These are phyloP conservation scores for Lactifluus volemus DNA, from an alignment of 768 basidiomycete genomes.

Conservation along the genomic window DNA sequence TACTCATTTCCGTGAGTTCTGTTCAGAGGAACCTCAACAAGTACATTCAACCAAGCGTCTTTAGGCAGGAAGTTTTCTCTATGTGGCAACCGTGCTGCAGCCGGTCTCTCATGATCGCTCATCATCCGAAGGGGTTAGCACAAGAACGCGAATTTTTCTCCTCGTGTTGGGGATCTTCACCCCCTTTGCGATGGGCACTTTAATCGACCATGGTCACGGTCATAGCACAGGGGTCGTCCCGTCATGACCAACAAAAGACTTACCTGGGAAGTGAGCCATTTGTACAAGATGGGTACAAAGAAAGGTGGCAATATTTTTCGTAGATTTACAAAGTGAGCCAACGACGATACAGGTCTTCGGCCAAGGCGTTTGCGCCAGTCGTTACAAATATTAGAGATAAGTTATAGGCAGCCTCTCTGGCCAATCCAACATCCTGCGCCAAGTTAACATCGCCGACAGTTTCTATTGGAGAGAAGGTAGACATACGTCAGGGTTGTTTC, in stretches of 20 bases:
- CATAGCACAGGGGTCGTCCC: not conserved
- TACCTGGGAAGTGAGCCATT: not conserved
- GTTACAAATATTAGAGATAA: conserved; percentile 73
- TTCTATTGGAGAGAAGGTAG: not conserved
- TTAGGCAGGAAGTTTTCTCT: conserved; percentile 89
- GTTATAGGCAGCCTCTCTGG: conserved; percentile 81
- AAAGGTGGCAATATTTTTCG: not conserved
- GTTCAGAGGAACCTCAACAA: not conserved
- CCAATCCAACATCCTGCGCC: conserved; percentile 42
- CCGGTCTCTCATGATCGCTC: conserved; percentile 41
- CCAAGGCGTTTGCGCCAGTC: conserved; percentile 66
- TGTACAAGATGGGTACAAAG: not conserved
- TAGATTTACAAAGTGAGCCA: conserved; percentile 60
- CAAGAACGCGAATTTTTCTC: conserved; percentile 11
- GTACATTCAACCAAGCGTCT: not conserved
- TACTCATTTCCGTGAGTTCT: conserved; percentile 67
- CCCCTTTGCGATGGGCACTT: conserved; percentile 12
- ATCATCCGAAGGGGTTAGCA: conserved; percentile 8
- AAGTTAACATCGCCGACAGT: not conserved
- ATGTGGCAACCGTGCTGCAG: conserved; percentile 88
- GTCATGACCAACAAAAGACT: not conserved
- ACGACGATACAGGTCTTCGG: conserved; percentile 57
- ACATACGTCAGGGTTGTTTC: conserved; percentile 28
- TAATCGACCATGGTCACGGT: conserved; percentile 14
- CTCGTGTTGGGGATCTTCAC: conserved; percentile 14